phyloP scores from a whole-genome alignment of 768 basidiomycete genomes.

The Scleroderma citrinum region DNA sequence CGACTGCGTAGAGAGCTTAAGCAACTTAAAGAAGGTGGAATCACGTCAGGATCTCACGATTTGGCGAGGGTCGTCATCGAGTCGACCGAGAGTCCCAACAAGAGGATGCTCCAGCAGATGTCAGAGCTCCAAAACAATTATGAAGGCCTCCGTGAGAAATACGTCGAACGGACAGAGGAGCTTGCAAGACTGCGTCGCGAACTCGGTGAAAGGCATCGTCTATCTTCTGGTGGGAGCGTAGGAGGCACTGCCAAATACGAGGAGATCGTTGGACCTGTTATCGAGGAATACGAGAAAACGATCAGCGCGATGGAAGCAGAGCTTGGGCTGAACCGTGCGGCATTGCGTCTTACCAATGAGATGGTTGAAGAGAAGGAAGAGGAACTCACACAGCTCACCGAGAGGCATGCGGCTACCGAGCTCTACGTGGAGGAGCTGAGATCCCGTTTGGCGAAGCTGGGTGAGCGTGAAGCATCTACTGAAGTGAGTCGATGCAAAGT shows the following conservation, averaged over 20 bases:
- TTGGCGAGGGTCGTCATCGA: conserved; percentile 27
- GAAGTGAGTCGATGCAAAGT: conserved; percentile 52
- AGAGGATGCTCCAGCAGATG: conserved; percentile 75
- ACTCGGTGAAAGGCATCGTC: conserved; percentile 67
- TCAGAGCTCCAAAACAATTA: conserved; percentile 82
- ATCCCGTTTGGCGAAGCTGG: conserved; percentile 69
- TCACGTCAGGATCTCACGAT: conserved; percentile 20
- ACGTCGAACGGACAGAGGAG: conserved; percentile 85
- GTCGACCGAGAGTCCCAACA: conserved; percentile 54
- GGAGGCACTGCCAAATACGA: conserved; percentile 77
- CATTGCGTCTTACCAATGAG: conserved; percentile 86
- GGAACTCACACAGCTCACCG: conserved; percentile 58
- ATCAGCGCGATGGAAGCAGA: conserved; percentile 93
- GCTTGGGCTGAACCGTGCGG: conserved; percentile 79
- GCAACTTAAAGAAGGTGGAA: conserved; percentile 62
- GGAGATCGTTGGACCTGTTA: conserved; percentile 94
- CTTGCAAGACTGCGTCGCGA: conserved; percentile 75
- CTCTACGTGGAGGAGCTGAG: conserved; percentile 85
- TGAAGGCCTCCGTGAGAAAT: conserved; percentile 76
- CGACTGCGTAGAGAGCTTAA: conserved; percentile 87
- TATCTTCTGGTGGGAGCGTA: conserved; percentile 50
- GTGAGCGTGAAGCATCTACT: conserved; percentile 85
- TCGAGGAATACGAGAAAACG: conserved; percentile 98
- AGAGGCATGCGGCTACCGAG: conserved; percentile 73
- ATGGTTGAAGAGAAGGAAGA: conserved; percentile 90